A percentile compares a stretch with the other conserved stretches of the same genome.
phyloP scores from a whole-genome alignment of 2,329 filamentous ascomycete genomes.

The Scedosporium boydii region DNA sequence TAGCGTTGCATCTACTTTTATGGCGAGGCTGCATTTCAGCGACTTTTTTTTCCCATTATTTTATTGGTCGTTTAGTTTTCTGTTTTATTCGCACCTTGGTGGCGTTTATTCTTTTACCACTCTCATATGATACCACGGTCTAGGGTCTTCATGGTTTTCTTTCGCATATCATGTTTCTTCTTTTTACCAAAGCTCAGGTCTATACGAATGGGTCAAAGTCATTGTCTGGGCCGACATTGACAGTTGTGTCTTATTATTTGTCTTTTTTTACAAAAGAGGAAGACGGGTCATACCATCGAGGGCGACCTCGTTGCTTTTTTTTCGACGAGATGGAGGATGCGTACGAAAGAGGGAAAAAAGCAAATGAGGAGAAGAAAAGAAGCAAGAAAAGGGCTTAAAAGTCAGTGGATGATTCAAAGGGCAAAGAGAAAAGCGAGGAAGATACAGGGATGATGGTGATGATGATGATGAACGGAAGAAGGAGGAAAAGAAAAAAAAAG shows the following conservation, averaged over 20 bases:
- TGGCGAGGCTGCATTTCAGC: background rate
- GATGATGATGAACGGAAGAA: background rate
- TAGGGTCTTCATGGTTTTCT: background rate
- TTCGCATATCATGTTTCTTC: background rate
- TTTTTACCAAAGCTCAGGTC: background rate
- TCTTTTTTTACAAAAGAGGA: slow-evolving; percentile 11
- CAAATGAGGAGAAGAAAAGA: background rate
- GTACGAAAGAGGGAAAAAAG: background rate
- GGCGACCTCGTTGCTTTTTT: slow-evolving; percentile 3
- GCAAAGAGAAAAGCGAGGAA: background rate
- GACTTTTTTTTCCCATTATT: background rate
- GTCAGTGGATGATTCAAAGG: background rate
- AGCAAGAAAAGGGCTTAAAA: background rate
- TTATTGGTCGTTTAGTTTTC: background rate
- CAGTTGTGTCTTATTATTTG: slow-evolving; percentile 11
- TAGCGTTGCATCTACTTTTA: background rate
- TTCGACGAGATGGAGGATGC: background rate
- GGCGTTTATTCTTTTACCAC: background rate
- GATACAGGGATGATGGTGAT: background rate
- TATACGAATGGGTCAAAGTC: background rate
- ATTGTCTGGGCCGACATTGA: background rate
- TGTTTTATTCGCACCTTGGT: background rate
- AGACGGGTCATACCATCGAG: background rate
- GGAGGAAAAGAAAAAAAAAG: background rate
- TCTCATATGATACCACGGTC: slow-evolving; percentile 2